These are phyloP conservation scores for Claviceps fusiformis DNA, from an alignment of 2,329 filamentous ascomycete species.

Conservation along the genomic window DNA sequence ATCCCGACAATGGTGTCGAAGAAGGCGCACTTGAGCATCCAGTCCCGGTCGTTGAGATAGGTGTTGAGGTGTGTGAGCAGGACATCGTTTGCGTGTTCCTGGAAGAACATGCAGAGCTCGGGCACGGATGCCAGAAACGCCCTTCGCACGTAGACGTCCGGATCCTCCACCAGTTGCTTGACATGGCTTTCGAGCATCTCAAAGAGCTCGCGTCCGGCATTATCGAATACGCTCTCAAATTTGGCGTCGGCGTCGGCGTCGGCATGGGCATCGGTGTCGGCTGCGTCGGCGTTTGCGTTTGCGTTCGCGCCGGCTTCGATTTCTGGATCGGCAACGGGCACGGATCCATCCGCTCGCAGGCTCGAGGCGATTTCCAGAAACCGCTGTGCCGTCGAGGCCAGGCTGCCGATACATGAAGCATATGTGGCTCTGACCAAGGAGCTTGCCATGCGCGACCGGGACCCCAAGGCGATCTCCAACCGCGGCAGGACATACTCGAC, in stretches of 20 bases:
- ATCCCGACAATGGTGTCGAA: slow-evolving; percentile 93
- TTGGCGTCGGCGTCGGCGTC: slow-evolving; percentile 47
- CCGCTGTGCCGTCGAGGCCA: slow-evolving; percentile 71
- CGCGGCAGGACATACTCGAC: slow-evolving; percentile 55
- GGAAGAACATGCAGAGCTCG: slow-evolving; percentile 89
- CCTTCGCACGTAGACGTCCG: slow-evolving; percentile 70
- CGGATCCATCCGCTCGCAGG: slow-evolving; percentile 67
- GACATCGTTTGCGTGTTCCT: slow-evolving; percentile 87
- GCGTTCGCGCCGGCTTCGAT: slow-evolving; percentile 48
- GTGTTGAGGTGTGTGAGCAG: slow-evolving; percentile 92
- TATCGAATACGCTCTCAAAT: slow-evolving; percentile 76
- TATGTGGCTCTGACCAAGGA: slow-evolving; percentile 77
- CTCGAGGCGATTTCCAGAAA: slow-evolving; percentile 89
- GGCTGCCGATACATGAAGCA: slow-evolving; percentile 77
- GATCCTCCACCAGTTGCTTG: slow-evolving; percentile 78
- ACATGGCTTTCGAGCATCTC: slow-evolving; percentile 78
- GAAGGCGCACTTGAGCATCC: slow-evolving; percentile 92
- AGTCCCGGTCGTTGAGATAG: slow-evolving; percentile 90
- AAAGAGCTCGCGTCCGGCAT: slow-evolving; percentile 69
- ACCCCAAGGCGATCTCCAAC: slow-evolving; percentile 40
- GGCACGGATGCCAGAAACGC: slow-evolving; percentile 88
- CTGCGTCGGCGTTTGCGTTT: too few species aligned
- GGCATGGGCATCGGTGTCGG: too few species aligned
- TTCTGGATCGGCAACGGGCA: slow-evolving; percentile 65
- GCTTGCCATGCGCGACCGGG: slow-evolving; percentile 35